Evolutionary conservation across 179 eudicot species (phyloP).

Genomic region (Beta lomatogona): DNA sequence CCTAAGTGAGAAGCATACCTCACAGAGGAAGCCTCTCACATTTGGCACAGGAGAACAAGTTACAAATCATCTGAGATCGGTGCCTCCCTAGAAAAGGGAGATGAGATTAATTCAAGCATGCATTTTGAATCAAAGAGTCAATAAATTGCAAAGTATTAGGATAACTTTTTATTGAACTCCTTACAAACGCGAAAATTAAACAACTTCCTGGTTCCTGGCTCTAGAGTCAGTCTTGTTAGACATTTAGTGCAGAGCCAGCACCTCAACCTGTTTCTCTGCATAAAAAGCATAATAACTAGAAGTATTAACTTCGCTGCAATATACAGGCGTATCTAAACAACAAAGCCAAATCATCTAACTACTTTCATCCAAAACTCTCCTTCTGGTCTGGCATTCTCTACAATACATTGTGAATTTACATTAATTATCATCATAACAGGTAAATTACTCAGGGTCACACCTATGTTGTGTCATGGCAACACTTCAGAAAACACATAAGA

Average conservation of each 20-base stretch:
- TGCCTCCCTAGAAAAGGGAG: slow-evolving; percentile 49
- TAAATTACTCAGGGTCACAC: background rate
- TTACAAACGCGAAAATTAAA: slow-evolving; percentile 50
- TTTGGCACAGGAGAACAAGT: slow-evolving; percentile 49
- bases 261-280: slow-evolving; percentile 82
- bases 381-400: slow-evolving; percentile 20
- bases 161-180: slow-evolving; percentile 33
- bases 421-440: background rate
- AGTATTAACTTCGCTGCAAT: slow-evolving; percentile 46
- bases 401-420: background rate
- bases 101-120: slow-evolving; percentile 35
- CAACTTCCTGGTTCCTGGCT: slow-evolving; percentile 54
- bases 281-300: slow-evolving; percentile 75
- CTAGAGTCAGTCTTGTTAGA: slow-evolving; percentile 59
- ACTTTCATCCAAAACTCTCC: slow-evolving; percentile 12
- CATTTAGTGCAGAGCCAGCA: slow-evolving; percentile 66
- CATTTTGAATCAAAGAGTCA: slow-evolving; percentile 28
- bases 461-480: background rate
- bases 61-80: slow-evolving; percentile 44
- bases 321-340: slow-evolving; percentile 21
- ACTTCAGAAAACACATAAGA: background rate
- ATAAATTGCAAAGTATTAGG: slow-evolving; percentile 28
- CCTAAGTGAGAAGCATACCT: slow-evolving; percentile 82
- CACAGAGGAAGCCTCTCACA: slow-evolving; percentile 77
- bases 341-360: slow-evolving; percentile 18